Conservation (phyloP, 164 flowering plant species). For the Stephania japonica region DNA sequence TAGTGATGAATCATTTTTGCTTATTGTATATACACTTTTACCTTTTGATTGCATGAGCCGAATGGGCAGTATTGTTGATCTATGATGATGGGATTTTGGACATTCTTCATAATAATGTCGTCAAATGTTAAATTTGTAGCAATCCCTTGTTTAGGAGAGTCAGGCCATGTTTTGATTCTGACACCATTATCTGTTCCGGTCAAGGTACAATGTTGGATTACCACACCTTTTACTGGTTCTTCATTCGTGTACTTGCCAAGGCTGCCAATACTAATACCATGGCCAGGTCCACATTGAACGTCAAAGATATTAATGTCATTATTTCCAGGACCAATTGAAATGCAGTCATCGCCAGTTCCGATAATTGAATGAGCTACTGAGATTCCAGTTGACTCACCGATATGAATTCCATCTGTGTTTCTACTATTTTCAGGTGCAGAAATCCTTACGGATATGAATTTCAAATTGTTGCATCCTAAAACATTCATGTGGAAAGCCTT, state of each 20-base stretch:
- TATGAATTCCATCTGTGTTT: constrained; percentile 28
- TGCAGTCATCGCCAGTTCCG: constrained; percentile 35
- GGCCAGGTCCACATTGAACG: constrained; percentile 47
- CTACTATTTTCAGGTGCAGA: constrained; percentile 21
- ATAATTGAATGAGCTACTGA: constrained; percentile 5
- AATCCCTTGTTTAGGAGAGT: constrained; percentile 11
- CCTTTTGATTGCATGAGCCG: constrained; percentile 4
- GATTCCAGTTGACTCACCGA: constrained; percentile 7
- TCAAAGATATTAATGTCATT: constrained; percentile 13
- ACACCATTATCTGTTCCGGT: constrained; percentile 44
- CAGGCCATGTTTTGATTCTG: constrained; percentile 50
- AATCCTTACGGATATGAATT: constrained; percentile 11
- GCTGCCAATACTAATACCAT: constrained; percentile 64
- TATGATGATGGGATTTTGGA: constrained; percentile 55
- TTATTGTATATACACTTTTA: background rate
- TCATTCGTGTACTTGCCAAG: constrained; percentile 49
- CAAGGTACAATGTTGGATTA: constrained; percentile 38
- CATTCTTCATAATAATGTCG: constrained; percentile 36
- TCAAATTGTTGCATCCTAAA: constrained; percentile 21
- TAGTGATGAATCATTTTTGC: background rate
- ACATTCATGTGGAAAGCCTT: constrained; percentile 32
- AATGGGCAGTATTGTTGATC: constrained; percentile 53
- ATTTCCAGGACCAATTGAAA: constrained; percentile 36
- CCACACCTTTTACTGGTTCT: constrained; percentile 31
- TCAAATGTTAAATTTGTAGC: constrained; percentile 37